These are phyloP conservation scores for Lentinus tigrinus DNA, from an alignment of 768 basidiomycete genomes.

Conservation along the genomic window DNA sequence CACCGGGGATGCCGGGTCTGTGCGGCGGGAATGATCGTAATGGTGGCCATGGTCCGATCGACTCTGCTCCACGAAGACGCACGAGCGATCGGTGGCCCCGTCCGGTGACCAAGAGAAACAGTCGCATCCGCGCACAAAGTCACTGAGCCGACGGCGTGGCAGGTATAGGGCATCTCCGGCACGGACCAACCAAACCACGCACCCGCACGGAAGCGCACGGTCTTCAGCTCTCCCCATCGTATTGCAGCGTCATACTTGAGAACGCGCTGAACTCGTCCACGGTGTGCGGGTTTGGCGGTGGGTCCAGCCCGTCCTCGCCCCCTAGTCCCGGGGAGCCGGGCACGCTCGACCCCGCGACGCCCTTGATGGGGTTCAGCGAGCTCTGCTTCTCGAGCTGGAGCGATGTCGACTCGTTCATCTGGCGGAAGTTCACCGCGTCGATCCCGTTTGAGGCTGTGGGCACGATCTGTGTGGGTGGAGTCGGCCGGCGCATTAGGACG, in stretches of 20 bases:
- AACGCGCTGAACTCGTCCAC: constrained; percentile 84
- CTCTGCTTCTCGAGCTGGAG: constrained; percentile 71
- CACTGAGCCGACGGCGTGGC: background rate
- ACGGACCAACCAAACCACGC: background rate
- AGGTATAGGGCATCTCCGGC: background rate
- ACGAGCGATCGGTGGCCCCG: constrained; percentile 3
- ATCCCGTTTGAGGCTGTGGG: constrained; percentile 74
- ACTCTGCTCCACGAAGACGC: background rate
- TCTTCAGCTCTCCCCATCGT: constrained; percentile 64
- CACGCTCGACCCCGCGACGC: constrained; percentile 33
- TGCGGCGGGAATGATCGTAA: background rate
- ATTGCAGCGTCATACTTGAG: constrained; percentile 84
- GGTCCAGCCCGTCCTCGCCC: constrained; percentile 44
- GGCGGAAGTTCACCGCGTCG: constrained; percentile 88
- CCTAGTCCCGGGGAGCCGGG: constrained; percentile 39
- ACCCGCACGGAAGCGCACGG: background rate
- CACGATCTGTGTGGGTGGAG: constrained; percentile 74
- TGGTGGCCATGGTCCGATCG: background rate
- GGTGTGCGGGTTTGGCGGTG: constrained; percentile 32
- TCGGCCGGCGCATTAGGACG: background rate
- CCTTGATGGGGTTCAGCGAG: constrained; percentile 27
- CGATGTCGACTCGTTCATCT: constrained; percentile 86
- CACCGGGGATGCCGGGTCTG: constrained; percentile 5
- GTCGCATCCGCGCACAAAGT: too few species aligned
- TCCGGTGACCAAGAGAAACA: constrained; percentile 6